Conservation (phyloP, 2,329 filamentous ascomycete species). For the Fusarium redolens region DNA sequence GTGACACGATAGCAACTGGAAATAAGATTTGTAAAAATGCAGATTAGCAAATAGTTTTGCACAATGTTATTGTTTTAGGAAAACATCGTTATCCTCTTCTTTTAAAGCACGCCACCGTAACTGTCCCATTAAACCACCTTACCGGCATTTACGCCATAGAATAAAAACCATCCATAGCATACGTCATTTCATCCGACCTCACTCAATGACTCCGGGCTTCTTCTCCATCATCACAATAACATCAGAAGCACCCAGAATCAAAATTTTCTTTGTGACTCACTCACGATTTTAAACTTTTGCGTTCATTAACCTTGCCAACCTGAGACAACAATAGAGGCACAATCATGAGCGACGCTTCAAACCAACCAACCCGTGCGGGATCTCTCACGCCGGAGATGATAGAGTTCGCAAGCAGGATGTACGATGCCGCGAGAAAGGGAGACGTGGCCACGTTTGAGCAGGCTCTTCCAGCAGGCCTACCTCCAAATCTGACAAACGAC, state of each 20-base stretch:
- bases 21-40: neutral
- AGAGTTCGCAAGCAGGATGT: slow-evolving; percentile 73
- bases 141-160: neutral
- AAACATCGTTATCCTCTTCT: neutral
- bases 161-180: neutral
- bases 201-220: neutral
- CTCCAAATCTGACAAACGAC: slow-evolving; percentile 77
- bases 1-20: neutral
- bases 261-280: neutral
- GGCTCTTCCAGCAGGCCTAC: slow-evolving; percentile 73
- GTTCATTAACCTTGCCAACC: neutral
- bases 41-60: neutral
- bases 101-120: neutral
- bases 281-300: neutral
- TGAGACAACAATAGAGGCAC: neutral
- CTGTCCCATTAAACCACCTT: neutral
- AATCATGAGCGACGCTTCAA: slow-evolving; percentile 30
- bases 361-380: slow-evolving; percentile 14
- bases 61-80: neutral
- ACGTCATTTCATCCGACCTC: slow-evolving; percentile 27
- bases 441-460: slow-evolving; percentile 68
- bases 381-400: slow-evolving; percentile 71
- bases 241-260: neutral
- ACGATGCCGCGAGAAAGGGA: slow-evolving; percentile 72
- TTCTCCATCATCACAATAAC: neutral